Percentiles rank a stretch among this genome's conserved stretches.
These are phyloP conservation scores for Cryptosporidium tyzzeri DNA, from an alignment of 169 alveolate genomes.

Conservation along the genomic window DNA sequence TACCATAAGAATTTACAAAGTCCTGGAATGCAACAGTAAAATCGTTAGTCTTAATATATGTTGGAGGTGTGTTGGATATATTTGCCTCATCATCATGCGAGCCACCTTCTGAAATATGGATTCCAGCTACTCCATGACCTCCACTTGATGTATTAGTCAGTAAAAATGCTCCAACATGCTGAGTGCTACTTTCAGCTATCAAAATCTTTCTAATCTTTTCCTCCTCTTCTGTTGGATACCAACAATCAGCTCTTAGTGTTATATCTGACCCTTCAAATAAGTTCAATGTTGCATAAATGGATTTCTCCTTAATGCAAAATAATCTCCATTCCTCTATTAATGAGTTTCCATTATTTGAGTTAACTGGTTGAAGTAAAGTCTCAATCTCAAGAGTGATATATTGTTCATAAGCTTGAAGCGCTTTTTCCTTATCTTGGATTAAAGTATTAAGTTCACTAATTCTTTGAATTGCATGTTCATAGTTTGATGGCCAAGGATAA, in stretches of 20 bases:
- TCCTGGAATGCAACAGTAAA: slow-evolving; percentile 93
- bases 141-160: slow-evolving; percentile 81
- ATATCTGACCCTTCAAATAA: slow-evolving; percentile 92
- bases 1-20: slow-evolving; percentile 98
- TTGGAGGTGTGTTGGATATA: slow-evolving; percentile 91
- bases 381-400: slow-evolving; percentile 88
- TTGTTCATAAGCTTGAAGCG: slow-evolving; percentile 90
- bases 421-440: slow-evolving; percentile 89
- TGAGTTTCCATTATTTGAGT: slow-evolving; percentile 88
- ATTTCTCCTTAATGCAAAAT: slow-evolving; percentile 94
- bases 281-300: slow-evolving; percentile 92
- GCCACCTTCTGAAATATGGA: slow-evolving; percentile 76
- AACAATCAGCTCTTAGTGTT: slow-evolving; percentile 95
- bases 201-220: slow-evolving; percentile 87
- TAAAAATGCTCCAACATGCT: slow-evolving; percentile 85
- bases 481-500: slow-evolving; percentile 89
- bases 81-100: slow-evolving; percentile 85
- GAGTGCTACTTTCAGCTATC: slow-evolving; percentile 82
- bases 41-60: slow-evolving; percentile 93
- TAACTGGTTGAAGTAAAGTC: slow-evolving; percentile 85
- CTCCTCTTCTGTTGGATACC: slow-evolving; percentile 94
- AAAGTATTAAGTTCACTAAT: slow-evolving; percentile 82
- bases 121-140: slow-evolving; percentile 48
- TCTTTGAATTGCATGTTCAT: slow-evolving; percentile 80
- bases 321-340: slow-evolving; percentile 93